These are phyloP conservation scores for Prunus yedoensis DNA, from an alignment of 331 rosid species.

Conservation along the genomic window DNA sequence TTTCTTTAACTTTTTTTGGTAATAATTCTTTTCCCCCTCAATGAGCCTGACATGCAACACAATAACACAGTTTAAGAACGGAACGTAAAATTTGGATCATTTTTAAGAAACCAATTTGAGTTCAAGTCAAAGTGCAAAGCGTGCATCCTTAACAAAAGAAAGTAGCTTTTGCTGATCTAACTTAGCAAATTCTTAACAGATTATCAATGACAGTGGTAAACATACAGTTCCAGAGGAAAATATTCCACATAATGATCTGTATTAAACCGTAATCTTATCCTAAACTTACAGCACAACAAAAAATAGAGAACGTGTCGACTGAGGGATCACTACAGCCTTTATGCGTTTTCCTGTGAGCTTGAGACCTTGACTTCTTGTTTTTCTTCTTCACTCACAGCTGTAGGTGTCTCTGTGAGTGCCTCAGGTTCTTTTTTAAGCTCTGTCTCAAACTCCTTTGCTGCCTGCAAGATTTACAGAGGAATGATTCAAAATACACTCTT, in stretches of 20 bases:
- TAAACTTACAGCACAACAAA: conserved; percentile 7
- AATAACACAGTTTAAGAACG: not conserved
- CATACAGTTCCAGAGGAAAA: not conserved
- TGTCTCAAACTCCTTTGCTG: conserved; percentile 95
- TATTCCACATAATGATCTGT: conserved; percentile 13
- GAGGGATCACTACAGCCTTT: conserved; percentile 33
- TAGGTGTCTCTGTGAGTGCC: conserved; percentile 43
- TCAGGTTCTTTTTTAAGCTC: conserved; percentile 84
- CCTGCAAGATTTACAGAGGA: conserved; percentile 50
- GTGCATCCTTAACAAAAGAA: not conserved
- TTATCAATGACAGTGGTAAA: not conserved
- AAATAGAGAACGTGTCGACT: not conserved
- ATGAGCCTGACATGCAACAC: conserved; percentile 1
- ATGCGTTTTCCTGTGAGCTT: conserved; percentile 72
- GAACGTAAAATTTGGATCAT: not conserved
- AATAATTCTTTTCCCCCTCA: not conserved
- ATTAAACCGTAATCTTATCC: not conserved
- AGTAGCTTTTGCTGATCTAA: not conserved
- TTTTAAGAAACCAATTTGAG: not conserved
- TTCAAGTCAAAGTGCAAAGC: not conserved
- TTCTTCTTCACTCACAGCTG: conserved; percentile 49
- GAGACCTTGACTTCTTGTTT: conserved; percentile 56
- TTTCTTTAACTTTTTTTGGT: not conserved
- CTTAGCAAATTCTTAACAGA: not conserved
- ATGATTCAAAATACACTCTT: conserved; percentile 11